Conservation (phyloP, 441 rosid genomes). For the Daphne laureola region DNA sequence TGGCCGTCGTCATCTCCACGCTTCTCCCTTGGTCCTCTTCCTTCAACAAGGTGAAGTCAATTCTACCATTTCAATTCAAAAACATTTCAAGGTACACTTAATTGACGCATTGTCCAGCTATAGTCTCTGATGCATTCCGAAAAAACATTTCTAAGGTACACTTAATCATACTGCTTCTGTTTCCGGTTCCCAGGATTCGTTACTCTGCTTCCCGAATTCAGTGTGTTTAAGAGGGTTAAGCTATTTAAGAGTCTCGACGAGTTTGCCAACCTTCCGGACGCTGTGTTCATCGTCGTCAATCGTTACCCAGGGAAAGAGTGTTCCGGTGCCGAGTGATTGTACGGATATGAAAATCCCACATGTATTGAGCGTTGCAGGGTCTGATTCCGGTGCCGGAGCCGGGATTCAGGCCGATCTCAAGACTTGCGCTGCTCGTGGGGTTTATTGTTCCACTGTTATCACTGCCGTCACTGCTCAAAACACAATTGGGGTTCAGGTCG, state of each 20-base stretch:
- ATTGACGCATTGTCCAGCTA: too few species aligned
- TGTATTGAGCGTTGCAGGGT: conserved; percentile 81
- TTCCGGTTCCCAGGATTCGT: background rate
- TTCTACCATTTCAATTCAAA: too few species aligned
- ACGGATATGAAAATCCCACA: conserved; percentile 44
- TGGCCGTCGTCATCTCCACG: conserved; percentile 2
- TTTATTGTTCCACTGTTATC: conserved; percentile 79
- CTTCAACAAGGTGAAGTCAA: conserved; percentile 4
- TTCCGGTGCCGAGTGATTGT: conserved; percentile 9
- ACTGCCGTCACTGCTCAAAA: conserved; percentile 94
- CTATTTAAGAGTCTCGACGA: conserved; percentile 7
- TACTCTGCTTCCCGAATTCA: conserved; percentile 4
- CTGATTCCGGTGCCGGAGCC: conserved; percentile 92
- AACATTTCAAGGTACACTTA: too few species aligned
- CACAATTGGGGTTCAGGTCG: conserved; percentile 83
- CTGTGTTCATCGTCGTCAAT: conserved; percentile 1
- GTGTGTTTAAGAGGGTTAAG: background rate
- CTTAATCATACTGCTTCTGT: too few species aligned
- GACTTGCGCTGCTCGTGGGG: conserved; percentile 86
- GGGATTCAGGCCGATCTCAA: conserved; percentile 95
- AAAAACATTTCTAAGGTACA: too few species aligned
- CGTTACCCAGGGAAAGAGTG: conserved; percentile 22
- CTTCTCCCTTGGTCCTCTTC: background rate
- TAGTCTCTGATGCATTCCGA: too few species aligned
- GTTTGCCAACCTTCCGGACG: conserved; percentile 1